phyloP scores from a whole-genome alignment of 139 green algal species.

The Coccomyxa sp. region DNA sequence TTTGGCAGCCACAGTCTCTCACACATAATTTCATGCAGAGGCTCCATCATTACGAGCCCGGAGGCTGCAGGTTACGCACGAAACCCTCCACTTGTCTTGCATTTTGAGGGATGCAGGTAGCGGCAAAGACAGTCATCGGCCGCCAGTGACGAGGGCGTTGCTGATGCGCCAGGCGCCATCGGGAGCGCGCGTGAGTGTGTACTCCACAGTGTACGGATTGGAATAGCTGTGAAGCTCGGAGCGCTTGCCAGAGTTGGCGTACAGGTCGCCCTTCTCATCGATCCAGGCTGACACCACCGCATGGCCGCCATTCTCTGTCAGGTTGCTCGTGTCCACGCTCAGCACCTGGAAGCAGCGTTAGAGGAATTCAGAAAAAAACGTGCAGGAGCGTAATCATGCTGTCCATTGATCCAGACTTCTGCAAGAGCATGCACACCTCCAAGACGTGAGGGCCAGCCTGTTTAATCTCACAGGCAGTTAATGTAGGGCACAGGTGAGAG shows the following conservation, averaged over 20 bases:
- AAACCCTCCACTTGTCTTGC: background rate
- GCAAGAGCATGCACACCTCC: background rate
- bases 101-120: background rate
- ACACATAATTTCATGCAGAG: background rate
- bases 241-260: conserved; percentile 12
- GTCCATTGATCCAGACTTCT: background rate
- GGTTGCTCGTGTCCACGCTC: background rate
- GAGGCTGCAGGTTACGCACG: background rate
- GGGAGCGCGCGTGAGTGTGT: background rate
- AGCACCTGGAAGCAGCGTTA: background rate
- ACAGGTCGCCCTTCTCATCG: conserved; percentile 19
- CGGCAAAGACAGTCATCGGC: background rate
- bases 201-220: conserved; percentile 29
- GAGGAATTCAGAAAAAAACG: background rate
- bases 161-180: conserved; percentile 3
- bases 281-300: conserved; percentile 7
- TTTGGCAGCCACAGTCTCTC: background rate
- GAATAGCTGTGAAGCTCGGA: conserved; percentile 17
- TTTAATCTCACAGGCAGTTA: background rate
- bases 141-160: background rate
- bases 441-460: background rate
- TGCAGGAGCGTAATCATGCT: background rate
- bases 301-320: background rate
- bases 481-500: background rate
- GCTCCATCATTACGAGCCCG: background rate